A percentile compares a stretch with the other conserved stretches of the same genome.
Conservation (phyloP, 1,284 basidiomycete genomes). For the Leccinum fuscescens region DNA sequence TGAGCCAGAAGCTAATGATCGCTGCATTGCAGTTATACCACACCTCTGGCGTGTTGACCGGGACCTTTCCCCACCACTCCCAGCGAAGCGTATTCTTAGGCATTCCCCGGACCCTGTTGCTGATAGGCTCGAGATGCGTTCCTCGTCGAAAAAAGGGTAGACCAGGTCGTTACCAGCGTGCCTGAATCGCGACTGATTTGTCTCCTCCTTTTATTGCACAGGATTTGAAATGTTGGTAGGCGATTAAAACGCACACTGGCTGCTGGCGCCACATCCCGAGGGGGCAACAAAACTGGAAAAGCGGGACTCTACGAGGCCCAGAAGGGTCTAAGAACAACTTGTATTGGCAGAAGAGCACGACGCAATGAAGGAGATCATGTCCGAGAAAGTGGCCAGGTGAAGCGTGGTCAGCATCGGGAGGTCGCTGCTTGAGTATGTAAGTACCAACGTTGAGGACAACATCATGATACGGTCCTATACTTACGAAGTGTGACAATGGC, state of each 20-base stretch:
- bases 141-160: slow-evolving; percentile 73
- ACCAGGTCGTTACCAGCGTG: slow-evolving; percentile 14
- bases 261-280: slow-evolving; percentile 53
- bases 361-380: slow-evolving; percentile 46
- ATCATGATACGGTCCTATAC: too few species aligned
- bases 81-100: slow-evolving; percentile 98
- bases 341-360: slow-evolving; percentile 42
- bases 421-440: neutral
- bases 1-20: slow-evolving; percentile 71
- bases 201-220: slow-evolving; percentile 32
- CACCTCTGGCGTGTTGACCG: slow-evolving; percentile 82
- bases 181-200: slow-evolving; percentile 3
- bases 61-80: slow-evolving; percentile 80
- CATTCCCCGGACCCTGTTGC: slow-evolving; percentile 66
- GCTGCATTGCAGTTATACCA: slow-evolving; percentile 71
- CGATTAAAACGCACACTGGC: slow-evolving; percentile 50
- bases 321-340: slow-evolving; percentile 47
- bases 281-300: slow-evolving; percentile 42
- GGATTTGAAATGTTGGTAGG: slow-evolving; percentile 81
- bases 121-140: slow-evolving; percentile 90
- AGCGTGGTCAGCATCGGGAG: too few species aligned
- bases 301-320: slow-evolving; percentile 55
- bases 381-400: slow-evolving; percentile 43
- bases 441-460: neutral
- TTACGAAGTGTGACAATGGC: too few species aligned